These are phyloP conservation scores for Sphaerobolus stellatus DNA, from an alignment of 1,284 basidiomycete species.

Conservation along the genomic window DNA sequence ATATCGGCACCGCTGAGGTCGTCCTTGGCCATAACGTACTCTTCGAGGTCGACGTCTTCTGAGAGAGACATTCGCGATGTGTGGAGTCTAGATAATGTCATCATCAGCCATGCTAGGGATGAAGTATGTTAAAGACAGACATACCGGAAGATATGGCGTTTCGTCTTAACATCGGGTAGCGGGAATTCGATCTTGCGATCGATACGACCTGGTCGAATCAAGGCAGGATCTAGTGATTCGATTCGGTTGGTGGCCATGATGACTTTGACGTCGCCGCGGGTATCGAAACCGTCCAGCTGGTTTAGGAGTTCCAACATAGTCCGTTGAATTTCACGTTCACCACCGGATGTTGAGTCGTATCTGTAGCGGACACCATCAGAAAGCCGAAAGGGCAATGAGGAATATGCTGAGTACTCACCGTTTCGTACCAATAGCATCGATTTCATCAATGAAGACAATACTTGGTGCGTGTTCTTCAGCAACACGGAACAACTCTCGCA, in stretches of 20 bases:
- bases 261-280: constrained; percentile 98
- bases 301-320: constrained; percentile 99
- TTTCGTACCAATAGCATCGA: constrained; percentile 98
- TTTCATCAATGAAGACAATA: constrained; percentile 99
- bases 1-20: constrained; percentile 97
- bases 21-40: constrained; percentile 95
- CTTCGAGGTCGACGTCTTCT: constrained; percentile 94
- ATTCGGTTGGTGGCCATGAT: constrained; percentile 95
- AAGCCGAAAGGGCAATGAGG: constrained; percentile 18
- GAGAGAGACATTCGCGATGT: constrained; percentile 94
- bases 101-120: not conserved
- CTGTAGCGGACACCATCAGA: constrained; percentile 42
- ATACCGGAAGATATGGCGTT: constrained; percentile 95
- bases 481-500: constrained; percentile 94
- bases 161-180: constrained; percentile 92
- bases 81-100: constrained; percentile 62
- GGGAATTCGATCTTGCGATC: constrained; percentile 98
- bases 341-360: constrained; percentile 95
- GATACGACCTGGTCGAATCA: constrained; percentile 97
- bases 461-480: constrained; percentile 98
- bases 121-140: not conserved
- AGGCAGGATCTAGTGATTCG: constrained; percentile 92
- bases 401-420: constrained; percentile 52
- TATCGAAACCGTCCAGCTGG: constrained; percentile 98
- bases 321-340: constrained; percentile 97